A percentile compares a stretch with the other conserved stretches of the same genome.
Conservation (phyloP, 148 eudicot species). For the Polygonum maritimum region DNA sequence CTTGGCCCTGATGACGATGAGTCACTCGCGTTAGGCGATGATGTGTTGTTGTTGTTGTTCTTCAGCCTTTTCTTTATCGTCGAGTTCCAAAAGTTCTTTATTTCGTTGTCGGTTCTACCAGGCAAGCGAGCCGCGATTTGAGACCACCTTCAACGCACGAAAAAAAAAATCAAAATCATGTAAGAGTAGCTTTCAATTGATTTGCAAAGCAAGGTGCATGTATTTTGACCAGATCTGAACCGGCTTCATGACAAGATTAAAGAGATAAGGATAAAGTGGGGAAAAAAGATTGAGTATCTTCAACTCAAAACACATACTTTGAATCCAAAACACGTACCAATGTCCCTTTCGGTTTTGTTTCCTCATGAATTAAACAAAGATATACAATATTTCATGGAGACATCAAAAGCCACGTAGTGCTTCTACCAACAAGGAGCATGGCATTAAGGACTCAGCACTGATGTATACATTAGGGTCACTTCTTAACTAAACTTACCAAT, state of each 20-base stretch:
- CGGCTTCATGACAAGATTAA: background rate
- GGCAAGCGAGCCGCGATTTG: conserved; percentile 83
- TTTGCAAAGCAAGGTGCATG: background rate
- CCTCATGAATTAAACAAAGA: conserved; percentile 9
- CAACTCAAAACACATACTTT: conserved; percentile 44
- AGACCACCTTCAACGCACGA: conserved; percentile 52
- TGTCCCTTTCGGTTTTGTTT: conserved; percentile 26
- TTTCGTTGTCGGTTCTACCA: conserved; percentile 83
- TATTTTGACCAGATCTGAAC: conserved; percentile 2
- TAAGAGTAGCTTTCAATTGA: background rate
- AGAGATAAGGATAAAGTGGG: background rate
- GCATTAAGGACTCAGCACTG: background rate
- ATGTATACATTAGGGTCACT: background rate
- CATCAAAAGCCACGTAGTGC: conserved; percentile 24
- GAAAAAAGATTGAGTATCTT: conserved; percentile 40
- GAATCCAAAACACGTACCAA: conserved; percentile 15
- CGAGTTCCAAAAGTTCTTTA: conserved; percentile 92
- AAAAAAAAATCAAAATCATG: background rate
- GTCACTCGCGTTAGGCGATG: conserved; percentile 68
- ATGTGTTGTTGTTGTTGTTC: conserved; percentile 35
- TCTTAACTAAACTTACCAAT: background rate
- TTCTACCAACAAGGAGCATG: conserved; percentile 5
- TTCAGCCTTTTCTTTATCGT: conserved; percentile 76
- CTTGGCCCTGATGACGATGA: conserved; percentile 42
- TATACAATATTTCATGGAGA: conserved; percentile 26